phyloP scores from a whole-genome alignment of 306 rosid species.

The Gastrolobium bilobum region DNA sequence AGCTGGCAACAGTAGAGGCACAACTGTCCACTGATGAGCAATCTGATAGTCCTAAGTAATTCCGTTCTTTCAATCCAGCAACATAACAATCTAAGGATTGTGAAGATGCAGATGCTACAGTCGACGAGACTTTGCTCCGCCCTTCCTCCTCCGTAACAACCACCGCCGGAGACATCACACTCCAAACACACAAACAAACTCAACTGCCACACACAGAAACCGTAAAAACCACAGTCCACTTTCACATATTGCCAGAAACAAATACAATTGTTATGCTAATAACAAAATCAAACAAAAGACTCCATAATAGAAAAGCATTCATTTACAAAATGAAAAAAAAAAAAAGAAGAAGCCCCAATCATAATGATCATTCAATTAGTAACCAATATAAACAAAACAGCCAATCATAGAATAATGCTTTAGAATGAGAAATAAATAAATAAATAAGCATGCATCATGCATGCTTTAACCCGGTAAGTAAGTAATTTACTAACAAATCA shows the following conservation, averaged over 20 bases:
- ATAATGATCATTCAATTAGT: slow-evolving; percentile 26
- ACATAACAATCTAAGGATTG: slow-evolving; percentile 68
- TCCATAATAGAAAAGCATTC: neutral
- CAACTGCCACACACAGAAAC: slow-evolving; percentile 41
- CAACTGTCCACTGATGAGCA: slow-evolving; percentile 97
- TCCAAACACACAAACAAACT: slow-evolving; percentile 42
- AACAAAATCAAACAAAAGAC: slow-evolving; percentile 24
- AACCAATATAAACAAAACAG: neutral
- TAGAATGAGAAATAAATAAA: neutral
- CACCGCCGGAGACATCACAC: slow-evolving; percentile 79
- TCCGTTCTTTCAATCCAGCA: slow-evolving; percentile 76
- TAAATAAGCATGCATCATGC: neutral
- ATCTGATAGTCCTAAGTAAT: slow-evolving; percentile 87
- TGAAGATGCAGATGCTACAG: slow-evolving; percentile 64
- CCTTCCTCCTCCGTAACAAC: slow-evolving; percentile 80
- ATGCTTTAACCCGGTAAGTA: neutral
- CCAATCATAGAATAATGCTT: slow-evolving; percentile 3
- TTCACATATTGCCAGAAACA: slow-evolving; percentile 15
- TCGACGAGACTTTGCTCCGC: slow-evolving; percentile 61
- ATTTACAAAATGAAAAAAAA: neutral
- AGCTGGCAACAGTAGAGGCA: slow-evolving; percentile 63
- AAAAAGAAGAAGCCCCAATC: neutral
- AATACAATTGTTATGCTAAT: neutral
- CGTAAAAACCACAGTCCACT: slow-evolving; percentile 11
- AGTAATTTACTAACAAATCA: neutral